Base-by-base conservation (phyloP, 495 filamentous ascomycete genomes). In the Poronia punctata region DNA sequence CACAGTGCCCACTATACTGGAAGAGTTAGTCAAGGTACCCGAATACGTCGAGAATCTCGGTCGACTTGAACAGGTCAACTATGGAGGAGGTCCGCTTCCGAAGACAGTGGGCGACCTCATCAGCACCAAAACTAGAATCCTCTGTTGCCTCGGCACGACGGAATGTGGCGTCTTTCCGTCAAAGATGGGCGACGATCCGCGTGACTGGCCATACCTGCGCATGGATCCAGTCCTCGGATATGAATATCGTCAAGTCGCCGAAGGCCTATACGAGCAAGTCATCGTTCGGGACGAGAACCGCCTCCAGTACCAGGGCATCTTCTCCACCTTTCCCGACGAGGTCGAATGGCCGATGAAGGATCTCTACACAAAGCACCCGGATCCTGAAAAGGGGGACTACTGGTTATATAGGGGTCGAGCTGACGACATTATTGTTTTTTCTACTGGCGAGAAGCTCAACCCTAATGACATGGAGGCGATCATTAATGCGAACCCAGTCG, bases 361-460 rank as follows among this genome's bases (percentile, higher is more conserved):
- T 51, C 57, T 80, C 0, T 82, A 64, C 43, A 45, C 53, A 1
- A 34, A 68, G 3, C 71, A 53, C 24, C 57, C 53, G 10, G 68
- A 76, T 36, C 66, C 72, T 0, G 50, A 59, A 60, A 74, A 50
- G 46, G 40, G 57, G 0, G 47, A 58, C 7, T 50, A 64, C 10
- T 79, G 71, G 74, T 42, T 46, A 7, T 71, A 67, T 40, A 34
- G 44, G 19, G 68, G 72, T 0, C 61, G 76, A 18, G 35, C 49
- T 0, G 75, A 82, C 43, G 75, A 80, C 41, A 52, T 78, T 12
- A 68, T 82, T 20, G 74, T 77, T 0, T 63, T 79, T 28, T 62
- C 58, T 6, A 78, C 70, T 39, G 76, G 74, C 2, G 69, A 79
- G 42, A 80, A 79, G 53, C 40, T 73, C 15, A 72, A 76, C 38